Evolutionary conservation across 2,329 filamentous ascomycete genomes (phyloP), one percentile per base, ranked within the genome.

Genomic region (Penicillium sumatraense): DNA sequence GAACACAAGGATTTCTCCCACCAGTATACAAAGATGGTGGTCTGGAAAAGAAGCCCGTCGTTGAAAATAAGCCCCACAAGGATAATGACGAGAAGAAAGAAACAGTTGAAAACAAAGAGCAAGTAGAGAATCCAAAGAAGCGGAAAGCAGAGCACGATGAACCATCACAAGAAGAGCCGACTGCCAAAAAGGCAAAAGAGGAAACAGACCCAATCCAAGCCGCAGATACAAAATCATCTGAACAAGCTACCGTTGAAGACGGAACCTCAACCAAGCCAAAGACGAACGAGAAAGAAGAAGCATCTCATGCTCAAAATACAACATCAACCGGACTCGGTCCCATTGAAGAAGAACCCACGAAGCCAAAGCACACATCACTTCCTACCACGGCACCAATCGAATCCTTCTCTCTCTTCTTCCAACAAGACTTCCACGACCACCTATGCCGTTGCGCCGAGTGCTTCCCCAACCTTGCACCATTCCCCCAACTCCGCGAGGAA

Each of bases 401-500:
- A 0, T 78, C 78, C 18, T 89, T 97, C 71, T 96, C 91, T 1
- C 83, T 99, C 26, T 97, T 98, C 76, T 82, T 96, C 67, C 86
- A 85, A 55, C 81, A 88, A 50, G 81, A 86, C 66, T 98, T 98
- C 79, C 89, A 93, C 64, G 82, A 89, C 36, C 80, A 88, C 56
- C 79, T 99, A 65, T 99, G 95, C 78, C 90, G 82, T 68, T 99
- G 95, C 75, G 72, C 84, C 14, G 76, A 81, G n/a, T 97, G 93
- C 78, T 96, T 91, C 75, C 86, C 86, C 1, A 78, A 84, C 11
- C 83, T 98, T 1, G 79, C 85, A 51, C 76, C 80, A 0, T 87
- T 96, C 70, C 85, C 86, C 0, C 90, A 96, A 68, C 88, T 99
- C 10, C 86, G 96, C 9, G 93, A 98, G 68, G 92, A 96, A 74